Base-by-base conservation (phyloP, 2,329 filamentous ascomycete species). In the Ceratocystis smalleyi region DNA sequence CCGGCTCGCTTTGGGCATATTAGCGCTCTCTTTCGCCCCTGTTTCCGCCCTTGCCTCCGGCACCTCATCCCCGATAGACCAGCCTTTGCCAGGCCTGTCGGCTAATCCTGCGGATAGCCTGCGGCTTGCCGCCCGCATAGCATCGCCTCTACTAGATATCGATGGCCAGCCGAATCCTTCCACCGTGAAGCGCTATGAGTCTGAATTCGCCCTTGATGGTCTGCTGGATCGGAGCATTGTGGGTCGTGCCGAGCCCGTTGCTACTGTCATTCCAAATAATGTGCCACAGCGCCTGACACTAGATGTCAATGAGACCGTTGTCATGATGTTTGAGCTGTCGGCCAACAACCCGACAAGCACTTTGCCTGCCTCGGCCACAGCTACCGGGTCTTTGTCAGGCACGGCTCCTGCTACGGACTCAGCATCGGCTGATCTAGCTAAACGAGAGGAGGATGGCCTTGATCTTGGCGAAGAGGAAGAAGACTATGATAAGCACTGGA, bases 251-350 rank as follows among this genome's bases (percentile, higher is more conserved):
- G 78, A 82, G 30, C 75, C 75, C 3, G 77, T 77, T 1, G 77
- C 81, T 15, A 77, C 74, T 6, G 70, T 79, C 1, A 75, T 81
- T 65, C 75, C 73, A 10, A 91, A 92, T 70, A 91, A 96, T 72
- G 76, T 78, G 40, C 81, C 83, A 17, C 70, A 75, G 68, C 74
- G 76, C 49, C 76, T 80, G 68, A 86, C 88, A 65, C 76, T 94
- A 30, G 71, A 77, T 2, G 77, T 83, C 5, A 89, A 88, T 27
- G 76, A 76, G 49, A 84, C 81, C 7, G 77, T 84, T 61, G 79
- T 74, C 68, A 75, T 73, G 61, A 66, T 72, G 64, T 67, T 76
- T 8, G 69, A 71, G 57, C 73, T 70, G 47, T 68, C 68, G 35
- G 68, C 67, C 1, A 68, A 43, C 5, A 32, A 32, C 15, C 51